Conservation (phyloP, 148 eudicot species). For the Silene uniflora region DNA sequence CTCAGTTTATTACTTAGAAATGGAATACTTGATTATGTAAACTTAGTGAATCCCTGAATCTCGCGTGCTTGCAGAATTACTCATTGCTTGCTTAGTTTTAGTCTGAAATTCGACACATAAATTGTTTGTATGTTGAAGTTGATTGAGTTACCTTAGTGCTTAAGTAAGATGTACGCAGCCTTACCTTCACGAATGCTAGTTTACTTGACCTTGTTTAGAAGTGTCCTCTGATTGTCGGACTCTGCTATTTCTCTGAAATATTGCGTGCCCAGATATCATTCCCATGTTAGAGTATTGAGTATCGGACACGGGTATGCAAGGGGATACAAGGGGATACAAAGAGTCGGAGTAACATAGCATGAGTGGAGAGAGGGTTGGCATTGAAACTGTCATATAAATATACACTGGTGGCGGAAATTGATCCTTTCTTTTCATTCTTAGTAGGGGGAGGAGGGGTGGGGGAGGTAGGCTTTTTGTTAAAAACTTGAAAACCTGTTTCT, state of each 20-base stretch:
- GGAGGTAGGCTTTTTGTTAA: not conserved
- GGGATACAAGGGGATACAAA: too few relatives aligned
- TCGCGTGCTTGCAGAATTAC: not conserved
- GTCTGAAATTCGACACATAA: not conserved
- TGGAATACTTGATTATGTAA: not conserved
- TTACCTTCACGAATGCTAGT: too few relatives aligned
- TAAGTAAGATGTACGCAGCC: not conserved
- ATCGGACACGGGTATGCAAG: too few relatives aligned
- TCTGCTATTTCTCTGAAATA: too few relatives aligned
- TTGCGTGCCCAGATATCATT: too few relatives aligned
- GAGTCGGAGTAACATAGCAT: too few relatives aligned
- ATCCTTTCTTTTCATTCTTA: not conserved
- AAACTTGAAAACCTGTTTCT: not conserved
- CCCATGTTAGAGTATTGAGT: too few relatives aligned
- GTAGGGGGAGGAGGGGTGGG: not conserved
- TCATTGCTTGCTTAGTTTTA: not conserved
- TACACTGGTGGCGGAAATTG: not conserved
- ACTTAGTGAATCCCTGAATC: not conserved
- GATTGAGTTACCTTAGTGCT: not conserved
- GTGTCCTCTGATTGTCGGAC: too few relatives aligned
- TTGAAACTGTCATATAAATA: not conserved
- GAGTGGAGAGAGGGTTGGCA: not conserved
- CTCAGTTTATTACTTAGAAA: not conserved
- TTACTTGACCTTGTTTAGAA: too few relatives aligned
- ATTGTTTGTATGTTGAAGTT: not conserved